Evolutionary conservation across 2,329 filamentous ascomycete species (phyloP), one percentile per base, ranked within the genome.

Genomic region (Diaporthe sp.): DNA sequence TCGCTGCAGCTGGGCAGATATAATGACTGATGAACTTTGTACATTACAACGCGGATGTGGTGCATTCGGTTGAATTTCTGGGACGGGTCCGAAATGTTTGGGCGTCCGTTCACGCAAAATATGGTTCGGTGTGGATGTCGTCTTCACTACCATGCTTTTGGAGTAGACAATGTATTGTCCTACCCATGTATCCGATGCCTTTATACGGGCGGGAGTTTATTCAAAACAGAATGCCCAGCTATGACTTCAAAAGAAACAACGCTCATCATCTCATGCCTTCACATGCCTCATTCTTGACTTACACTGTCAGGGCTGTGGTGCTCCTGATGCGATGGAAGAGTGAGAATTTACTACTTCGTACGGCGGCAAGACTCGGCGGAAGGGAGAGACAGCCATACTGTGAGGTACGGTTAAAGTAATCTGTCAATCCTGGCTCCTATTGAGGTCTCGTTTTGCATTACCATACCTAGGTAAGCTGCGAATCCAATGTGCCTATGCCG

Each of bases 11-110:
- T 37, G 6, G 13, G 42, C 55, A 71, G 7, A 15, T 20, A 28
- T 75, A 31, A 75, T 47, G 75, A 72, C 12, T 75, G 10, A 76
- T 72, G 70, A 71, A 44, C 39, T 71, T 70, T 76, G 73, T 75
- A 76, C 22, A 44, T 47, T 76, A 70, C 13, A 25, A 42, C n/a
- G 34, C 7, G 34, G 49, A 31, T 55, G 15, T 53, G 42, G 34
- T 22, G 39, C n/a, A 28, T 53, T n/a, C 34, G n/a, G 15, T 28
- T 20, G 31, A 70, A 25, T 13, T 39, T 42, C 22, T 20, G n/a
- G 47, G 31, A 70, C 55, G n/a, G n/a, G n/a, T 70, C 49, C 47
- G 49, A 42, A 25, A 12, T 39, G 34, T 28, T 22, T 12, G n/a
- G 34, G 49, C 49, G 42, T 28, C 15, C 31, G 9, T 39, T 28